phyloP scores from a whole-genome alignment of 176 grass and related monocot species.

The Dendrocalamus sinicus region DNA sequence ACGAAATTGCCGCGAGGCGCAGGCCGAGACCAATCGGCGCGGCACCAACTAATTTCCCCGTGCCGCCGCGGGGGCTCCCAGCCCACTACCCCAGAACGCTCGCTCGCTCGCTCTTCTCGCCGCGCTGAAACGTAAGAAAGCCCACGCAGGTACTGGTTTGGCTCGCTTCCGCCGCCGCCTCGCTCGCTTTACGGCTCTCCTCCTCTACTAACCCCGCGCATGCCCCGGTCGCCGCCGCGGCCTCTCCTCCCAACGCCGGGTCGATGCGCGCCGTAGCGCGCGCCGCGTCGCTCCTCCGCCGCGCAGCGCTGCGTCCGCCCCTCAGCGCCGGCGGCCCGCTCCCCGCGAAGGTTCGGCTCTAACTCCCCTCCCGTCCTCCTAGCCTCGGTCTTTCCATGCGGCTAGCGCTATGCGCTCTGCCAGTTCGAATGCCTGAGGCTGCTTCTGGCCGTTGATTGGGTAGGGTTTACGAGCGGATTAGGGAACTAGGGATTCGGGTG shows the following conservation, averaged over 20 bases:
- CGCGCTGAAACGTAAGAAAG: not conserved
- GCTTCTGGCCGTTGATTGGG: not conserved
- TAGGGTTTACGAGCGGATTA: constrained; percentile 28
- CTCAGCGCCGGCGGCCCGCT: not conserved
- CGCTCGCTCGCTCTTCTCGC: not conserved
- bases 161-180: not conserved
- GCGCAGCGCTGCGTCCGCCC: not conserved
- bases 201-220: too few species aligned
- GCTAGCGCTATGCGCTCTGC: not conserved
- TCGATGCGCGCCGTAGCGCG: constrained; percentile 46
- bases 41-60: too few species aligned
- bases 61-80: too few species aligned
- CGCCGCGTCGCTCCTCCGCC: constrained; percentile 37
- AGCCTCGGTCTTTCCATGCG: too few species aligned
- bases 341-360: constrained; percentile 28
- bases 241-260: not conserved
- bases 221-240: not conserved
- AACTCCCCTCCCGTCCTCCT: too few species aligned
- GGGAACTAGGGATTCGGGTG: not conserved
- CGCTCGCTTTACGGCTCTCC: not conserved
- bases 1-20: not conserved
- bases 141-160: not conserved
- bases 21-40: too few species aligned
- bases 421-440: not conserved
- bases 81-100: too few species aligned